Conservation (phyloP, 2,329 filamentous ascomycete species). For the Pseudocercospora crystallina region DNA sequence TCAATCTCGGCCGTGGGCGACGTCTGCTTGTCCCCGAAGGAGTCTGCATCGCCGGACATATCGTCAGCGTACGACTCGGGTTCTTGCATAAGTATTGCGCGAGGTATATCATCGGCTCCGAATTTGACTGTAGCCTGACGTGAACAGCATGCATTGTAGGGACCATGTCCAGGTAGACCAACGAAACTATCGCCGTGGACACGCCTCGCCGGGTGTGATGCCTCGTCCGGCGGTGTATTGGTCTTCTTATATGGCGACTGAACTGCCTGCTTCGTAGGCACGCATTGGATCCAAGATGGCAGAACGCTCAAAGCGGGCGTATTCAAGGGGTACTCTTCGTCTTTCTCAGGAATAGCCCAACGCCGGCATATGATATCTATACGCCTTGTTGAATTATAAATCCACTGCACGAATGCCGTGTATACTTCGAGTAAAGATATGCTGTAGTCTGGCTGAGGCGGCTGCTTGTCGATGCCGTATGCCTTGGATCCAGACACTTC, state of each 20-base stretch:
- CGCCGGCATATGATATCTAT: constrained; percentile 30
- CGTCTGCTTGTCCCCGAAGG: too few species aligned
- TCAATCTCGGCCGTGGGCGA: too few species aligned
- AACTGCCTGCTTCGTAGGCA: too few species aligned
- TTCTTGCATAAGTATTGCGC: too few species aligned
- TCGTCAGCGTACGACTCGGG: too few species aligned
- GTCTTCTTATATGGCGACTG: neutral
- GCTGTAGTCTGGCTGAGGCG: neutral
- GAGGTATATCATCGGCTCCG: too few species aligned
- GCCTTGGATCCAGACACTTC: too few species aligned
- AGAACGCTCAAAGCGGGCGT: neutral
- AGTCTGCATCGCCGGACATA: too few species aligned
- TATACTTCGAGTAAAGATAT: constrained; percentile 18
- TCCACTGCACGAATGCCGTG: constrained; percentile 21
- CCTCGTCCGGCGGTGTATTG: neutral
- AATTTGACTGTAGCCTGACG: too few species aligned
- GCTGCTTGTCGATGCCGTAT: too few species aligned
- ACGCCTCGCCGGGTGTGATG: neutral
- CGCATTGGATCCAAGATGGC: constrained; percentile 7
- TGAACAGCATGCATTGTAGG: too few species aligned
- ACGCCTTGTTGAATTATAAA: constrained; percentile 10
- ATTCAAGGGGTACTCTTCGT: neutral
- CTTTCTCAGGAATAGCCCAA: constrained; percentile 18
- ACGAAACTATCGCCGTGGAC: constrained; percentile 8
- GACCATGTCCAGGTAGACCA: constrained; percentile 1